phyloP scores from a whole-genome alignment of 2,329 filamentous ascomycete species.

The Venturia aucupariae region DNA sequence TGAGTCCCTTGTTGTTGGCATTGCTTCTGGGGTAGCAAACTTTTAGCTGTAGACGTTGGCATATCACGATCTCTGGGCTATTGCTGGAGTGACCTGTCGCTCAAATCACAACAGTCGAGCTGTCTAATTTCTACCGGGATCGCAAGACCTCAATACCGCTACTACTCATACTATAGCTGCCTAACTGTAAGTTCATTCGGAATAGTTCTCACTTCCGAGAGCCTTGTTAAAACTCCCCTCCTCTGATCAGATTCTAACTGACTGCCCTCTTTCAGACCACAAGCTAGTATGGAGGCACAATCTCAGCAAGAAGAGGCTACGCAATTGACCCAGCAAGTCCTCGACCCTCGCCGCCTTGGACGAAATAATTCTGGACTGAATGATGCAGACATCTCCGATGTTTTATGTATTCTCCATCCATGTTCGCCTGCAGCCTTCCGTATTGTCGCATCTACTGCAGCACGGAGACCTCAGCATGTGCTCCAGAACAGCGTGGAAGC shows the following conservation, averaged over 20 bases:
- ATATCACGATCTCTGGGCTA: background rate
- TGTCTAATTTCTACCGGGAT: background rate
- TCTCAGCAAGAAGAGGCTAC: slow-evolving; percentile 32
- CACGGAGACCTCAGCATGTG: slow-evolving; percentile 48
- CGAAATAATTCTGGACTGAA: slow-evolving; percentile 74
- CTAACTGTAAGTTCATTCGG: background rate
- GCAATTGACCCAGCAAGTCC: slow-evolving; percentile 66
- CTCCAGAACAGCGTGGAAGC: slow-evolving; percentile 37
- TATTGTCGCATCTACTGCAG: slow-evolving; percentile 54
- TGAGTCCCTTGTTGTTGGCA: background rate
- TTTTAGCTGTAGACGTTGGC: background rate
- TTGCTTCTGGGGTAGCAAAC: background rate
- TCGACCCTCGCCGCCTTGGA: slow-evolving; percentile 72
- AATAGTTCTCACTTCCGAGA: background rate
- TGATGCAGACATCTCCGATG: slow-evolving; percentile 75
- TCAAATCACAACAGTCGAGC: background rate
- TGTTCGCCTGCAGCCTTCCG: slow-evolving; percentile 61
- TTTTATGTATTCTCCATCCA: slow-evolving; percentile 81
- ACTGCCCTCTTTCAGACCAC: background rate
- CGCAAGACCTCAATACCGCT: background rate
- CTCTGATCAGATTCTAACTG: background rate
- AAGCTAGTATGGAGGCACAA: background rate
- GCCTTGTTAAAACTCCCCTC: background rate
- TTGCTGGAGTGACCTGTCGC: background rate
- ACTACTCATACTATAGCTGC: background rate